phyloP scores from a whole-genome alignment of 306 rosid genomes.

The Gynostemma pentaphyllum region DNA sequence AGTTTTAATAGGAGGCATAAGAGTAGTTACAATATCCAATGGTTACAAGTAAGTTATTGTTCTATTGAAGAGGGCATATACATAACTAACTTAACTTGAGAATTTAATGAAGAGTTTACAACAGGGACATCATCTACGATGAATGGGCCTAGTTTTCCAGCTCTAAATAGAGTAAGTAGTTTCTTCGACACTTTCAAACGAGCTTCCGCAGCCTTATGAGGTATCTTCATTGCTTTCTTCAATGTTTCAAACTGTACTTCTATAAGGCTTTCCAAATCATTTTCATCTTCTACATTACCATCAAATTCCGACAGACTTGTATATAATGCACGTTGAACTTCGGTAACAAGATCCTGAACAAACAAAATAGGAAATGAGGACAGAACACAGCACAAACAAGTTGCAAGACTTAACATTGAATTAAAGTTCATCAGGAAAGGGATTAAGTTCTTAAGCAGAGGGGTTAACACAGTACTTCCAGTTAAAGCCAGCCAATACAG shows the following conservation, averaged over 20 bases:
- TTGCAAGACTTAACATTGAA: no score
- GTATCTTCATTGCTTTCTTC: constrained; percentile 69
- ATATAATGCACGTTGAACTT: constrained; percentile 54
- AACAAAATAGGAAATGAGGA: background rate
- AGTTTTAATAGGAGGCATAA: no score
- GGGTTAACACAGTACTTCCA: no score
- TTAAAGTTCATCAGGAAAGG: no score
- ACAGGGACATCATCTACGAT: constrained; percentile 78
- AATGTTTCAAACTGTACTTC: constrained; percentile 62
- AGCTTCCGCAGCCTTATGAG: constrained; percentile 69
- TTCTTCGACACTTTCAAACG: constrained; percentile 83
- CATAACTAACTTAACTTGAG: no score
- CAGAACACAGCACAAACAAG: no score
- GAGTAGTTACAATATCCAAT: no score
- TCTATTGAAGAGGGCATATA: no score
- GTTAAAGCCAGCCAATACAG: no score
- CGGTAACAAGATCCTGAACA: constrained; percentile 48
- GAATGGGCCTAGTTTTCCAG: constrained; percentile 78
- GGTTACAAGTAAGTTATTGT: background rate
- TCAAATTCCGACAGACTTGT: constrained; percentile 17
- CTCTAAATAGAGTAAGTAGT: constrained; percentile 64
- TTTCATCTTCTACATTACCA: constrained; percentile 31
- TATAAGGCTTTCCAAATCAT: constrained; percentile 53
- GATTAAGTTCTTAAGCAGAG: no score
- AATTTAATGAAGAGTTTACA: constrained; percentile 10